Conservation (phyloP, 2,329 filamentous ascomycete genomes). For the Calonectria pseudoreteaudii region DNA sequence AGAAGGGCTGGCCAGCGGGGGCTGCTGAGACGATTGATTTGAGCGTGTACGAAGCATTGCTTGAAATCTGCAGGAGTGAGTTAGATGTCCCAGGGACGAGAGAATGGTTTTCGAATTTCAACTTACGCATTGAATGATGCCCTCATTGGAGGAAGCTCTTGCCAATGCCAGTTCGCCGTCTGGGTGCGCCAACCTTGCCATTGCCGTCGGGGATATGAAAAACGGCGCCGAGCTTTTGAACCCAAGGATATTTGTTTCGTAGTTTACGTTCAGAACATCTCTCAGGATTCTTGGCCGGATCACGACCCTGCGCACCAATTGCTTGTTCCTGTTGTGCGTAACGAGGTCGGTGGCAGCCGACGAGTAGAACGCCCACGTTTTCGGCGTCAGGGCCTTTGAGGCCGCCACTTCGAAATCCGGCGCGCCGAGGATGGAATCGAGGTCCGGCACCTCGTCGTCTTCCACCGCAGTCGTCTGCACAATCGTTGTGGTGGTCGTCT, state of each 20-base stretch:
- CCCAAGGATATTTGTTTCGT: slow-evolving; percentile 33
- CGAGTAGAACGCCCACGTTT: slow-evolving; percentile 68
- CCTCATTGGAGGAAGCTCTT: slow-evolving; percentile 58
- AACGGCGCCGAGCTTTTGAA: slow-evolving; percentile 30
- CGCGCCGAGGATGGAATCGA: slow-evolving; percentile 60
- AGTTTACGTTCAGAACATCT: slow-evolving; percentile 57
- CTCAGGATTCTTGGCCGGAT: slow-evolving; percentile 64
- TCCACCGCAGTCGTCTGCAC: not conserved
- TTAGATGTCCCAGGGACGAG: too few relatives aligned
- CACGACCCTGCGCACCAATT: slow-evolving; percentile 61
- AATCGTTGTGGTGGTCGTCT: not conserved
- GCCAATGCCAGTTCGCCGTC: slow-evolving; percentile 63
- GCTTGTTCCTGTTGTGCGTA: slow-evolving; percentile 61
- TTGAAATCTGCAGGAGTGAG: slow-evolving; percentile 53
- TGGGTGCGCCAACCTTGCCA: slow-evolving; percentile 34
- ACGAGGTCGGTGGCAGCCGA: slow-evolving; percentile 65
- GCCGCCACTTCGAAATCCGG: slow-evolving; percentile 63
- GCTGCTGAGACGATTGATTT: slow-evolving; percentile 55
- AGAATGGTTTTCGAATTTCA: not conserved
- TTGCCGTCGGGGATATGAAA: slow-evolving; percentile 37
- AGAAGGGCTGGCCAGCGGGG: slow-evolving; percentile 54
- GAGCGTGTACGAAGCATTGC: slow-evolving; percentile 62
- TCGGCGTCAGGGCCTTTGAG: slow-evolving; percentile 55
- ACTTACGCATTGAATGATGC: slow-evolving; percentile 61
- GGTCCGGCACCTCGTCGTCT: slow-evolving; percentile 46